These are phyloP conservation scores for Aspergillus uvarum DNA, from an alignment of 2,329 filamentous ascomycete species.

Conservation along the genomic window DNA sequence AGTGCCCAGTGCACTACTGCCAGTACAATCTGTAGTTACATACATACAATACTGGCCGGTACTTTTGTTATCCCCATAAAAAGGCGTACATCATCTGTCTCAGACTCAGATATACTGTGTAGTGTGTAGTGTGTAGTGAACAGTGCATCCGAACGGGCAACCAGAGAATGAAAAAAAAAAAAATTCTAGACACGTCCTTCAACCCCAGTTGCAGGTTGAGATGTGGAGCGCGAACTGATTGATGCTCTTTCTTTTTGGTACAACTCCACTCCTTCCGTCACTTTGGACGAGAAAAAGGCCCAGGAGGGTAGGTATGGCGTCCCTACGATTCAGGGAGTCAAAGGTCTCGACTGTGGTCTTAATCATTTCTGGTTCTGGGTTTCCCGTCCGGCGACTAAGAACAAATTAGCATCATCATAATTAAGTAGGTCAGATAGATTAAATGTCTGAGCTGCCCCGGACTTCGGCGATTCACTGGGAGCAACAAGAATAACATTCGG, in stretches of 20 bases:
- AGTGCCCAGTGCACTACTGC: too few species aligned
- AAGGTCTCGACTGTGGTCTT: background rate
- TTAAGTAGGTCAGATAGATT: background rate
- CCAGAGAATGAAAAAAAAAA: background rate
- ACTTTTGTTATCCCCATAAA: constrained; percentile 9
- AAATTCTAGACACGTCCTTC: constrained; percentile 18
- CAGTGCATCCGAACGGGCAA: constrained; percentile 8
- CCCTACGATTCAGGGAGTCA: background rate
- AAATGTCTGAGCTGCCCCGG: background rate
- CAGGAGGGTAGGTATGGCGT: background rate
- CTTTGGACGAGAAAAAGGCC: background rate
- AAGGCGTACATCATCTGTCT: constrained; percentile 17
- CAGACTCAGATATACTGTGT: constrained; percentile 12
- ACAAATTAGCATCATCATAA: background rate
- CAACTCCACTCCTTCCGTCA: background rate
- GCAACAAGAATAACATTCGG: too few species aligned
- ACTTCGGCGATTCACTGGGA: background rate
- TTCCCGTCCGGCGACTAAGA: background rate
- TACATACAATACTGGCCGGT: background rate
- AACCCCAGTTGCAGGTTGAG: constrained; percentile 7
- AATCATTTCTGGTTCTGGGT: too few species aligned
- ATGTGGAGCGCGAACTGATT: constrained; percentile 9
- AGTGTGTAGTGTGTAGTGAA: background rate
- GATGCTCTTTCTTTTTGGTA: constrained; percentile 5
- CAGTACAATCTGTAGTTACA: background rate